Conservation (phyloP, 75 land plant genomes). For the Adiantum capillusveneris region DNA sequence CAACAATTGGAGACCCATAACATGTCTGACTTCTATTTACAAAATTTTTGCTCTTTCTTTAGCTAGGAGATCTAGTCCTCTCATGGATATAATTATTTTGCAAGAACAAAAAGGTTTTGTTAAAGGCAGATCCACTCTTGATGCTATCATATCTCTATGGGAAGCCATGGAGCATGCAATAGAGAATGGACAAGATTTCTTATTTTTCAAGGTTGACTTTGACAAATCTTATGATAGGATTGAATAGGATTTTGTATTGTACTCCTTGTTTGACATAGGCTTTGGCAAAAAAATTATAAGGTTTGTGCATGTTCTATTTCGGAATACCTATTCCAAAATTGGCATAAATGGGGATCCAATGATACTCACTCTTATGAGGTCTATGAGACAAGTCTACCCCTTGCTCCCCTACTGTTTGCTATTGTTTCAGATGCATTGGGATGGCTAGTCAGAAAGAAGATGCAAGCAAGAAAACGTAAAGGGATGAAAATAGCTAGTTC, state of each 20-base stretch:
- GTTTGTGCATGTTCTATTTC: not conserved
- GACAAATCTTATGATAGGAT: not conserved
- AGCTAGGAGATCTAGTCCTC: not conserved
- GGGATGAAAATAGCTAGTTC: too few species aligned
- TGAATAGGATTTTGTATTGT: not conserved
- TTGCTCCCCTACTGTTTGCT: conserved; percentile 1
- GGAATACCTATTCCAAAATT: not conserved
- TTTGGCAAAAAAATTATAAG: not conserved
- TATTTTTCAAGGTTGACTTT: conserved; percentile 1
- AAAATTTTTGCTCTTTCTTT: too few species aligned
- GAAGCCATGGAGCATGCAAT: not conserved
- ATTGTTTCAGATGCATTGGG: not conserved
- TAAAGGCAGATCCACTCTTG: conserved; percentile 1
- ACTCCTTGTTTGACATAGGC: not conserved
- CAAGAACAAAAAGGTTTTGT: conserved; percentile 3
- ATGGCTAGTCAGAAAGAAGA: not conserved
- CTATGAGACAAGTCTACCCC: not conserved
- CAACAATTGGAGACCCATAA: too few species aligned
- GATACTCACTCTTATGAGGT: not conserved
- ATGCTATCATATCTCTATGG: conserved; percentile 3
- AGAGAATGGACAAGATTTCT: not conserved
- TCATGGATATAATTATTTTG: not conserved
- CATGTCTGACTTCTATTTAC: too few species aligned
- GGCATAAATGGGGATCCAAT: not conserved
- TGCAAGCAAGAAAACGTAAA: too few species aligned